Base-by-base conservation (phyloP, 805 yeast species). In the Suhomyces vadensis region DNA sequence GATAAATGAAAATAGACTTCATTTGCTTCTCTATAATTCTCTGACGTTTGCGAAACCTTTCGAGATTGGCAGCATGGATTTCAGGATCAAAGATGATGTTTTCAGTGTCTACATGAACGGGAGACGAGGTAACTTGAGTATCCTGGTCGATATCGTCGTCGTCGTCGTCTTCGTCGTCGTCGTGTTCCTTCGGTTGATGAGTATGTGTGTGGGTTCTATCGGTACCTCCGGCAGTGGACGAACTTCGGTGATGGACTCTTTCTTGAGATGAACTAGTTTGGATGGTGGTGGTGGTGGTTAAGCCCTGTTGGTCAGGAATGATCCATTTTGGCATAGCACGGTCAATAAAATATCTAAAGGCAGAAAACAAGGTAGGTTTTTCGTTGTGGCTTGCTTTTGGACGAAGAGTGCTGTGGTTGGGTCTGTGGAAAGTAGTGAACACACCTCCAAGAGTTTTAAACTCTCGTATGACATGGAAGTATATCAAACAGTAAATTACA, bases 1-100 rank as follows among this genome's bases (percentile, higher is more conserved):
- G 97, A 59, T 90, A 90, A 37, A 90, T 73, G 63, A 90, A 88
- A 38, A 90, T 83, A 24, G 84, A 74, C 55, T 82, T 82, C 77
- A 87, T 81, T 65, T 90, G 96, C 44, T 82, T 81, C 58, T 84
- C 81, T 40, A 90, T 86, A 49, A 78, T 75, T 22, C 75, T 64
- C 51, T 89, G 82, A 14, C 94, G 71, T 29, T 74, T 67, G 47
- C 83, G 77, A 60, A 88, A 82, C 47, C 75, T 75, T 27, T 70
- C 74, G 61, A 85, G 73, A 41, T 83, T 79, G 42, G 83, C 84
- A 25, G 72, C 72, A 49, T 83, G 87, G 46, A 86, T 65, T 24
- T 67, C 67, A 14, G 68, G 63, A 44, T 69, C 57, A 48, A 59
- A 58, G 35, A 56, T 40, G 26, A 51, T 49, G 41, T 56, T 52